phyloP scores from a whole-genome alignment of 2,329 filamentous ascomycete genomes.

The Cytospora schulzeri region DNA sequence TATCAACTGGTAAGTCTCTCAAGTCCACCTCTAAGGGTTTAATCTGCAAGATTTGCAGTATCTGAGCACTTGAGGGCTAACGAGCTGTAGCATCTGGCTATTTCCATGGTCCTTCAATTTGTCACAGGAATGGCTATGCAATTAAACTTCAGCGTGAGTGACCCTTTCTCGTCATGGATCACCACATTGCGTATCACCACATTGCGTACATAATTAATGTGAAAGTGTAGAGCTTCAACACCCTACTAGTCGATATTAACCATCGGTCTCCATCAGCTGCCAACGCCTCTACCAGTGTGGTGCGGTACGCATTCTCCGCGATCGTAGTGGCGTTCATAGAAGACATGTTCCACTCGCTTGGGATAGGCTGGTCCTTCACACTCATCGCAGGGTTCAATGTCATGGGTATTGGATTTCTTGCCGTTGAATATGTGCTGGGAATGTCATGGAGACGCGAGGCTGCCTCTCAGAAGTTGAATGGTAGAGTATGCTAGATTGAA shows the following conservation, averaged over 20 bases:
- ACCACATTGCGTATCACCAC: too few species aligned
- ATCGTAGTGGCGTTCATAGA: neutral
- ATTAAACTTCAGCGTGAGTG: neutral
- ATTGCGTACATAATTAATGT: neutral
- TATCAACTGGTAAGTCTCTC: neutral
- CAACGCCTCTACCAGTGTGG: neutral
- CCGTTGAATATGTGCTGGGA: neutral
- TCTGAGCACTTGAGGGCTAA: too few species aligned
- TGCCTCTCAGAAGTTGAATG: neutral
- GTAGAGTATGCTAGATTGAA: neutral
- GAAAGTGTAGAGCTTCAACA: neutral
- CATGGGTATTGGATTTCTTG: neutral
- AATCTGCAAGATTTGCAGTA: too few species aligned
- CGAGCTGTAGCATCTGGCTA: neutral
- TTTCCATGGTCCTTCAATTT: neutral
- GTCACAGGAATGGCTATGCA: neutral
- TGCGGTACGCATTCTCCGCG: neutral
- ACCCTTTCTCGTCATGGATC: too few species aligned
- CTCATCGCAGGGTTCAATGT: neutral
- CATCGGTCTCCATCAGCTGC: neutral
- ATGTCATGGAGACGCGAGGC: neutral
- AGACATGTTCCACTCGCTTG: neutral
- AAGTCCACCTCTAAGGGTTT: neutral
- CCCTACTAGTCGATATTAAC: neutral
- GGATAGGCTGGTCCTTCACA: slow-evolving; percentile 1